These are phyloP conservation scores for Lichtheimia ramosa DNA, from an alignment of 371 early-diverging fungal species.

Conservation along the genomic window DNA sequence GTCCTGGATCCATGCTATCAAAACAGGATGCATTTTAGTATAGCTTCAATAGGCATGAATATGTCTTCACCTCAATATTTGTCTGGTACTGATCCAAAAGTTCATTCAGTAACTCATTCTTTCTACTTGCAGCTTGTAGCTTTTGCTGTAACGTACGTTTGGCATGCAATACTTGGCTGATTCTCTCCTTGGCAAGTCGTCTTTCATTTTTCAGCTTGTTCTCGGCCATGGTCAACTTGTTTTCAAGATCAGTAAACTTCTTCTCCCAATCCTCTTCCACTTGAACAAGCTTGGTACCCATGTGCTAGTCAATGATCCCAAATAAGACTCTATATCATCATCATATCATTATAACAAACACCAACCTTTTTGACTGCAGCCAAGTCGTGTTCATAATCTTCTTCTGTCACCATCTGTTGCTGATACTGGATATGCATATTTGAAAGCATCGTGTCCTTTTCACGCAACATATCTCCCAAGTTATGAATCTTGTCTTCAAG, in stretches of 20 bases:
- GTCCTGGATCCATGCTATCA: not conserved
- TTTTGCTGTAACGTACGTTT: constrained; percentile 26
- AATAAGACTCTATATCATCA: no score
- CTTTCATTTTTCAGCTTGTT: constrained; percentile 19
- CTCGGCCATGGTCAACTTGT: constrained; percentile 16
- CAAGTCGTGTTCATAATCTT: constrained; percentile 14
- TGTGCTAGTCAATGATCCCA: not conserved
- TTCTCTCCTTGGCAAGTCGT: constrained; percentile 18
- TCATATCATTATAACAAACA: no score
- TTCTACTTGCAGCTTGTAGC: constrained; percentile 15
- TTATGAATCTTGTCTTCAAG: constrained; percentile 15
- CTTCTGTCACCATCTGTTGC: constrained; percentile 5
- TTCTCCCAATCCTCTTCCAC: constrained; percentile 25
- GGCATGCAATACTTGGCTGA: constrained; percentile 10
- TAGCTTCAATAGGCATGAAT: no score
- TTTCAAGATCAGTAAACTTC: constrained; percentile 14
- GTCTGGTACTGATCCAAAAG: not conserved
- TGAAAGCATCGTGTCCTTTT: constrained; percentile 19
- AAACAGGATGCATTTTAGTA: no score
- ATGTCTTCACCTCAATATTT: no score
- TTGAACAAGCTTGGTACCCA: constrained; percentile 14
- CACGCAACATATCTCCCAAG: constrained; percentile 14
- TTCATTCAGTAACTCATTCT: constrained; percentile 11
- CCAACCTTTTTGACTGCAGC: constrained; percentile 22
- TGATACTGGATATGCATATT: constrained; percentile 19